These are phyloP conservation scores for Hypoxylon sp. DNA, from an alignment of 2,329 filamentous ascomycete genomes.

Conservation along the genomic window DNA sequence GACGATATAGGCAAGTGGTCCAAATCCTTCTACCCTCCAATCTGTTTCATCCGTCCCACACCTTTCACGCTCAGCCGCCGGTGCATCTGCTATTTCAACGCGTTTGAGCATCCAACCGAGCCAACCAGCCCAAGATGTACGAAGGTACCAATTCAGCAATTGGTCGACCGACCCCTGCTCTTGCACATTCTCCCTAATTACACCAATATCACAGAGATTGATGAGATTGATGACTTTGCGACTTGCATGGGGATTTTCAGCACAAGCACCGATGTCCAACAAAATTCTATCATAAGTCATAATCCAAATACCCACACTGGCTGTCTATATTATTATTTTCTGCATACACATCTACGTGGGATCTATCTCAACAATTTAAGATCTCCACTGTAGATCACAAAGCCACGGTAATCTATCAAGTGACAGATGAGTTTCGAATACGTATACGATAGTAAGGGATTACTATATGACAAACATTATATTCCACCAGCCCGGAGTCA, in stretches of 20 bases:
- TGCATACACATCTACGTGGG: slow-evolving; percentile 16
- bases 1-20: slow-evolving; percentile 26
- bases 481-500: slow-evolving; percentile 13
- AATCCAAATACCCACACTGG: slow-evolving; percentile 27
- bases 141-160: slow-evolving; percentile 39
- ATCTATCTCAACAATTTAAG: slow-evolving; percentile 27
- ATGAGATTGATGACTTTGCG: slow-evolving; percentile 35
- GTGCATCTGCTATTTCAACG: slow-evolving; percentile 29
- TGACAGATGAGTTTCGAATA: slow-evolving; percentile 23
- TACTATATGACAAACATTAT: slow-evolving; percentile 22
- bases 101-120: slow-evolving; percentile 32
- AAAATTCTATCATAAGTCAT: slow-evolving; percentile 8
- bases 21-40: slow-evolving; percentile 37
- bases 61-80: slow-evolving; percentile 35
- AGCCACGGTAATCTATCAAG: slow-evolving; percentile 18
- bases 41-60: slow-evolving; percentile 43
- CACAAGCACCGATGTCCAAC: slow-evolving; percentile 3
- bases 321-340: slow-evolving; percentile 25
- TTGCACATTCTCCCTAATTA: slow-evolving; percentile 43
- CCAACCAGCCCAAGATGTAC: slow-evolving; percentile 31
- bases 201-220: slow-evolving; percentile 42
- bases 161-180: slow-evolving; percentile 38
- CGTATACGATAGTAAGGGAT: slow-evolving; percentile 15
- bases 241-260: slow-evolving; percentile 28
- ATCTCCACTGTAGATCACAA: slow-evolving; percentile 28